Evolutionary conservation across 164 flowering plant species (phyloP).

Genomic region (Santalum album): DNA sequence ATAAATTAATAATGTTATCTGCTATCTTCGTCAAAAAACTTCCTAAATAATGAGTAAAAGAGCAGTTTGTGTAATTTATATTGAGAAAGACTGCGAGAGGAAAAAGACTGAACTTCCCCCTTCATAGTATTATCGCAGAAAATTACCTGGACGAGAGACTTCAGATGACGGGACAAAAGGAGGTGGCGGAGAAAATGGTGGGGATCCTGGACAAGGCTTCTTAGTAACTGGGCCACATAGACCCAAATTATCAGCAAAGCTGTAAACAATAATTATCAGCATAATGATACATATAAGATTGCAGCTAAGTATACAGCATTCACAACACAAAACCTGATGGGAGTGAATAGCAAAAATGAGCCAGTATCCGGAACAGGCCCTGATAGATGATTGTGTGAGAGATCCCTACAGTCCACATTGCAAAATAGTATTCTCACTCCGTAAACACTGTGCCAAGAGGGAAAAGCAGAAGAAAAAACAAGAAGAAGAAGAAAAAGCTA

Average conservation of each 20-base stretch:
- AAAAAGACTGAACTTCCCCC: neutral
- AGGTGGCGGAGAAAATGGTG: constrained; percentile 1
- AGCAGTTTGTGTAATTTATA: neutral
- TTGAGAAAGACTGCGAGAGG: neutral
- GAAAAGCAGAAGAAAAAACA: no score
- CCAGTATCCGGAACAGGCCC: neutral
- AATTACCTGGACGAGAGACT: neutral
- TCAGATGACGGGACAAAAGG: neutral
- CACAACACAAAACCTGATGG: neutral
- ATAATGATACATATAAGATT: neutral
- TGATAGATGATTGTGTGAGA: neutral
- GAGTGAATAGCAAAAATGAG: neutral
- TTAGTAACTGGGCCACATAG: constrained; percentile 47
- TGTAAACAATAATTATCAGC: neutral
- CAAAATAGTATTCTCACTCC: neutral
- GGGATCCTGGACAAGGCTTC: constrained; percentile 22
- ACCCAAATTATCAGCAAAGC: neutral
- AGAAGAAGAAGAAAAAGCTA: no score
- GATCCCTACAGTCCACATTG: neutral
- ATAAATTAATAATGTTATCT: no score
- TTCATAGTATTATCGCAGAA: neutral
- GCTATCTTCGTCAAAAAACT: no score
- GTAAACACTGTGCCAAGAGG: neutral
- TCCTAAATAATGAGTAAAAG: neutral
- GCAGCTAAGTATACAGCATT: neutral